phyloP scores from a whole-genome alignment of 1,139 yeast species.

The Citeromyces hawaiiensis region DNA sequence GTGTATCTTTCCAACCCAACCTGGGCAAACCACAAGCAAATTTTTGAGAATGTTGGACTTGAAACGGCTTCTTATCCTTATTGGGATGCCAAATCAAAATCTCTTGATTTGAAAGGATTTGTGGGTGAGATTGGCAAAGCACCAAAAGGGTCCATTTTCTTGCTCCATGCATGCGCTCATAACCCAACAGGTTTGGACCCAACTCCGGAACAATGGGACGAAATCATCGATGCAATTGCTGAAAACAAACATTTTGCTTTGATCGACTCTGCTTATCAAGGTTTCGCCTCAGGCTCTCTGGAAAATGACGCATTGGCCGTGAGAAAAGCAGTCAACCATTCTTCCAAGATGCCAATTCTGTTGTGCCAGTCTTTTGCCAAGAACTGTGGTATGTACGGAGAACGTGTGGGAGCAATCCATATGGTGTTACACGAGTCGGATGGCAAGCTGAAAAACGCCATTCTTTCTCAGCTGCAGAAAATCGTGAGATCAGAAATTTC shows the following conservation, averaged over 20 bases:
- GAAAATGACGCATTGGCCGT: conserved; percentile 80
- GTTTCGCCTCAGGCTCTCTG: conserved; percentile 86
- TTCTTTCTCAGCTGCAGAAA: conserved; percentile 65
- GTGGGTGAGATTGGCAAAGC: conserved; percentile 54
- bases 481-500: conserved; percentile 78
- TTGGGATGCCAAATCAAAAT: conserved; percentile 51
- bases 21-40: conserved; percentile 91
- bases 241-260: conserved; percentile 63
- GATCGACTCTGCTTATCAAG: conserved; percentile 95
- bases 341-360: conserved; percentile 32
- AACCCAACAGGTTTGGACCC: conserved; percentile 98
- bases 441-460: conserved; percentile 29
- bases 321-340: conserved; percentile 57
- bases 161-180: conserved; percentile 93
- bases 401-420: conserved; percentile 91
- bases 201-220: conserved; percentile 71
- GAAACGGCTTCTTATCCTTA: conserved; percentile 61
- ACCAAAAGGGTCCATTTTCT: conserved; percentile 65
- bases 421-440: conserved; percentile 37
- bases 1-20: conserved; percentile 83
- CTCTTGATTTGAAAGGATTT: conserved; percentile 58
- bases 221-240: conserved; percentile 49
- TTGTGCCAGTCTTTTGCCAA: conserved; percentile 97
- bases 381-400: conserved; percentile 96
- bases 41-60: conserved; percentile 58